Base-by-base conservation (phyloP, 768 basidiomycete genomes). In the Cubamyces lactineus region DNA sequence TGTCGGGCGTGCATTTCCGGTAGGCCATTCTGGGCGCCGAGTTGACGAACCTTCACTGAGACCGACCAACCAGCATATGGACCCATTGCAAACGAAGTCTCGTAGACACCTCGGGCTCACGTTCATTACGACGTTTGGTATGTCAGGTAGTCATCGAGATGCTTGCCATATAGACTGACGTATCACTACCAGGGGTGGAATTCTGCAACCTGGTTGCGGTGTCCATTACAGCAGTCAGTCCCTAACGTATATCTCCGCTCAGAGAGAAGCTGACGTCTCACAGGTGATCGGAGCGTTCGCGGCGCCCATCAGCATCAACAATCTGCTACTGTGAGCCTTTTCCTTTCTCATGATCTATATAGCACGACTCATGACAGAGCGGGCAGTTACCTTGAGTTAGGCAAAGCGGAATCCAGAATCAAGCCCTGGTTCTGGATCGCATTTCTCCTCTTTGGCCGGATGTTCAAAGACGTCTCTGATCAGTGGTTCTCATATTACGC, bases 381-480 rank as follows among this genome's bases (percentile, higher is more conserved):
- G 9, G 2, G 15, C 43, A 70, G 67, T 52, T 76, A 80, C 64
- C 66, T 80, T 19, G 77, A 81, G 62, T 72, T 62, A 23, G 66
- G 70, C 26, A 79, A 77, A 3, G 63, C 76, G 46, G 71, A 66
- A 24, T 71, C 78, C 11, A 64, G 66, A 7, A 62, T 81, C 51
- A 74, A 76, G n/a, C 83, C 84, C 0, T 81, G 81, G 75, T 75
- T 85, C 11, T 84, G 82, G 81, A 75, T 83, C 24, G 54, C 67
- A 1, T 69, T 63, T 48, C 65, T 78, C 7, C 72, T 74, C 57
- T 53, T 77, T 13, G 78, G 76, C 12, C 74, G 78, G 15, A 65
- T 72, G 28, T 13, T 73, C 38, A 76, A 74, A 51, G 72, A 75
- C 19, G 53, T 80, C n/a, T 65, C 73, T 24, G 74, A 79, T 40